Evolutionary conservation across 257 asterid genomes (phyloP).

Genomic region (Coffea eugenioides): DNA sequence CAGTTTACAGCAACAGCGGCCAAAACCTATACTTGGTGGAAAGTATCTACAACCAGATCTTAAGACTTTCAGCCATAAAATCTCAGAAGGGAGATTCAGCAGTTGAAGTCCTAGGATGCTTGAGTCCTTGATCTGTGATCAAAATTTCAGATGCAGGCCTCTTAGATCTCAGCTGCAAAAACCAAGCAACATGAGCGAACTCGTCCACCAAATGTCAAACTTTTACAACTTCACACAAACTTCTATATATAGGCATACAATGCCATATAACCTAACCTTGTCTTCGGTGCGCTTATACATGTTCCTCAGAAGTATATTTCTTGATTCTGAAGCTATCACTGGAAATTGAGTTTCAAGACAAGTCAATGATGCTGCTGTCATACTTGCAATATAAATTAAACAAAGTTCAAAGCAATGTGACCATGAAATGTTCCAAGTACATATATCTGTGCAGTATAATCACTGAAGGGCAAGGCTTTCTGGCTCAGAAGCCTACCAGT

Average conservation of each 20-base stretch:
- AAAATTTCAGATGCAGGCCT: constrained; percentile 47
- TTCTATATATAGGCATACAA: neutral
- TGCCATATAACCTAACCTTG: constrained; percentile 29
- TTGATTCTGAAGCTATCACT: constrained; percentile 42
- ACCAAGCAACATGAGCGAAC: neutral
- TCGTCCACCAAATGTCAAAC: neutral
- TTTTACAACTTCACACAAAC: neutral
- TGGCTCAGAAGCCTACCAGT: neutral
- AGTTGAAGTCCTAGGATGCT: constrained; percentile 32
- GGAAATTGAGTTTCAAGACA: constrained; percentile 10
- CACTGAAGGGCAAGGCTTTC: neutral
- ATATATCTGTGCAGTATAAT: neutral
- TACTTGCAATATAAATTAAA: neutral
- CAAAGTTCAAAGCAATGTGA: neutral
- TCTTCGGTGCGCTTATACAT: constrained; percentile 38
- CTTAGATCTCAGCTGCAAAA: constrained; percentile 36
- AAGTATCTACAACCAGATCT: constrained; percentile 1
- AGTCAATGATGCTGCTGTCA: neutral
- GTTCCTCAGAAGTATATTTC: constrained; percentile 37
- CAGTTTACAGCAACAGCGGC: neutral
- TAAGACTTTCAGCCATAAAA: constrained; percentile 3
- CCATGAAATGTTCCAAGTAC: neutral
- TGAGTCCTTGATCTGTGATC: constrained; percentile 31
- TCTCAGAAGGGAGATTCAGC: constrained; percentile 22
- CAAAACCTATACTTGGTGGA: neutral